Conservation (phyloP, 768 basidiomycete species). For the Russula sp. region DNA sequence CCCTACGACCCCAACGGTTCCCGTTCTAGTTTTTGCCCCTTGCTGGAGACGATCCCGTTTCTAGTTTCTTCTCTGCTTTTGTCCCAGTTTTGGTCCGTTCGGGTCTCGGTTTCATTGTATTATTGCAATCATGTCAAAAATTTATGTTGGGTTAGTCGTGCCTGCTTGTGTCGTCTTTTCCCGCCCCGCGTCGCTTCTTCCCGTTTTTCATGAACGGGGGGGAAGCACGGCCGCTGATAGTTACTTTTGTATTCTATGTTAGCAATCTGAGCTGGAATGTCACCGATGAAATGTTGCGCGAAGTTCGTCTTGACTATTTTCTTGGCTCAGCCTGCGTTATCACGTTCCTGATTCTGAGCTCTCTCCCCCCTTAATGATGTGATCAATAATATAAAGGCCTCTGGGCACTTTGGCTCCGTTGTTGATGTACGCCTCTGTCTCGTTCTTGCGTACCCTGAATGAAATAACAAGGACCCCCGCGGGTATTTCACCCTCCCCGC, state of each 20-base stretch:
- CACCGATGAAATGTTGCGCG: constrained; percentile 84
- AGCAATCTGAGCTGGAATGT: constrained; percentile 97
- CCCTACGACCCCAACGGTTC: constrained; percentile 26
- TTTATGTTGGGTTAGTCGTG: constrained; percentile 93
- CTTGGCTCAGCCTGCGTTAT: constrained; percentile 35
- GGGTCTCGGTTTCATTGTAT: constrained; percentile 30
- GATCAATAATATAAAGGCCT: constrained; percentile 54
- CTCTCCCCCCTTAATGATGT: too few relatives aligned
- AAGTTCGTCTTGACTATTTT: constrained; percentile 70
- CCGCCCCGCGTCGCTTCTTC: constrained; percentile 47
- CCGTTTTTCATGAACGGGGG: constrained; percentile 27
- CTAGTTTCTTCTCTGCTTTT: constrained; percentile 26
- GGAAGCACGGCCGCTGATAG: constrained; percentile 50
- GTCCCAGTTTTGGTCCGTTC: constrained; percentile 31
- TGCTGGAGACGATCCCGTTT: constrained; percentile 27
- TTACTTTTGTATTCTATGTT: constrained; percentile 44
- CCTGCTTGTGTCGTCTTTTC: constrained; percentile 47
- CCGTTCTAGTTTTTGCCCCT: constrained; percentile 27
- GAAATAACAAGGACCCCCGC: not conserved
- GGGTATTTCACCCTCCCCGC: not conserved
- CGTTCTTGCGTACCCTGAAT: constrained; percentile 2
- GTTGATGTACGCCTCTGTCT: constrained; percentile 79
- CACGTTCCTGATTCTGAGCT: constrained; percentile 30
- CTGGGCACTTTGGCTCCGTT: constrained; percentile 76
- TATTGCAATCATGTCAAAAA: constrained; percentile 61